Evolutionary conservation across 129 eudicot species (phyloP), one percentile per base, ranked within the genome.

Genomic region (Arctium lappa): DNA sequence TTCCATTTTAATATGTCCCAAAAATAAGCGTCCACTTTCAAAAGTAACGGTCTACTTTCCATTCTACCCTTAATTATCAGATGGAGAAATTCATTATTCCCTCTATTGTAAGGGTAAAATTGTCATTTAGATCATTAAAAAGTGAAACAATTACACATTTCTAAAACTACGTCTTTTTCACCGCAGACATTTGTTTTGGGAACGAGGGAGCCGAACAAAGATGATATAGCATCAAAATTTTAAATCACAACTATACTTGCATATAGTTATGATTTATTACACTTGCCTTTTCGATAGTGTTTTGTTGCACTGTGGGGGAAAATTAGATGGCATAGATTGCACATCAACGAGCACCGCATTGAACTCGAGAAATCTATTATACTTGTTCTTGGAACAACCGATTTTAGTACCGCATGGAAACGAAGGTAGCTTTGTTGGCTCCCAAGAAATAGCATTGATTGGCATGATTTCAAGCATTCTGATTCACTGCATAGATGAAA

Each of bases 211-310:
- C 15, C 6, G 5, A 56, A 65, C 70, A 65, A 65, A 7, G 22
- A 65, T 65, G 32, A 8, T 27, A 65, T n/a, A 65, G 11, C 33
- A 22, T 8, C 11, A 5, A 50, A 10, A 65, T 5, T 65, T 65
- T 27, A 18, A 65, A 5, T 22, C 70, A 65, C 1, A 5, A n/a
- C 70, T 27, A 65, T 7, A 10, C n/a, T 50, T 50, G n/a, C n/a
- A 10, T 10, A 65, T 6, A 0, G 3, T 5, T 65, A 18, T 65
- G 33, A 3, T 65, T 8, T 9, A 22, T 6, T 22, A 29, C 73
- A 74, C 85, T 81, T 37, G 73, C 85, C 79, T 73, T 38, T 73
- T 62, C 29, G 50, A 37, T 31, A 73, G 65, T 32, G 79, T 73
- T 12, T 36, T 4, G 3, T 42, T 73, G 83, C 48, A 32, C 42